Conservation (phyloP, 2,329 filamentous ascomycete genomes). For the Colletotrichum paranaense region DNA sequence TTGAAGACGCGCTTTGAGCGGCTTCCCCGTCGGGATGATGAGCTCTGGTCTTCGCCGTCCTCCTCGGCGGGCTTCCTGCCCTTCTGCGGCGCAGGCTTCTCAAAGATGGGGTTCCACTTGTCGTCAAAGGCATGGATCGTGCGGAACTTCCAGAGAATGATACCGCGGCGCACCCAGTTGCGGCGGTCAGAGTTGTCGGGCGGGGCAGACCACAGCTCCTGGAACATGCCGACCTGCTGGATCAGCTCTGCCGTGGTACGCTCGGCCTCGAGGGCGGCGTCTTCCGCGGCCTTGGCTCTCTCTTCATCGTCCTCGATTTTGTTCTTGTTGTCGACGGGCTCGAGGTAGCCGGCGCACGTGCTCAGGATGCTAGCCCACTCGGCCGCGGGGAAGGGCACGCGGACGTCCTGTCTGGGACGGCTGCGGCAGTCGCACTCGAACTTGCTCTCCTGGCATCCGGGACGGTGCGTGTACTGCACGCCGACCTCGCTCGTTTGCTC, state of each 20-base stretch:
- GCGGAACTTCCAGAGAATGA: slow-evolving; percentile 73
- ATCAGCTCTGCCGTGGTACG: slow-evolving; percentile 60
- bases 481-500: slow-evolving; percentile 63
- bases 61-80: slow-evolving; percentile 32
- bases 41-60: slow-evolving; percentile 44
- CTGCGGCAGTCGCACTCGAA: slow-evolving; percentile 63
- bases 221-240: slow-evolving; percentile 73
- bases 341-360: slow-evolving; percentile 64
- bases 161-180: slow-evolving; percentile 67
- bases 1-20: slow-evolving; percentile 52
- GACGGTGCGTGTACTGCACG: slow-evolving; percentile 60
- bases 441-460: slow-evolving; percentile 61
- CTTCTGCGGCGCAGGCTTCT: slow-evolving; percentile 42
- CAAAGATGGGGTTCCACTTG: slow-evolving; percentile 55
- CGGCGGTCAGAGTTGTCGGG: slow-evolving; percentile 48
- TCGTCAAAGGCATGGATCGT: slow-evolving; percentile 59
- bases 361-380: slow-evolving; percentile 70
- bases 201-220: slow-evolving; percentile 70
- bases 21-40: slow-evolving; percentile 18
- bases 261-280: slow-evolving; percentile 35
- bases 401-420: slow-evolving; percentile 59
- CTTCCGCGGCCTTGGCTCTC: slow-evolving; percentile 38
- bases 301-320: slow-evolving; percentile 39
- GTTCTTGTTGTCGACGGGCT: slow-evolving; percentile 35
- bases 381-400: slow-evolving; percentile 67